Evolutionary conservation across 2,329 filamentous ascomycete genomes (phyloP).

Genomic region (Fusarium multiceps): DNA sequence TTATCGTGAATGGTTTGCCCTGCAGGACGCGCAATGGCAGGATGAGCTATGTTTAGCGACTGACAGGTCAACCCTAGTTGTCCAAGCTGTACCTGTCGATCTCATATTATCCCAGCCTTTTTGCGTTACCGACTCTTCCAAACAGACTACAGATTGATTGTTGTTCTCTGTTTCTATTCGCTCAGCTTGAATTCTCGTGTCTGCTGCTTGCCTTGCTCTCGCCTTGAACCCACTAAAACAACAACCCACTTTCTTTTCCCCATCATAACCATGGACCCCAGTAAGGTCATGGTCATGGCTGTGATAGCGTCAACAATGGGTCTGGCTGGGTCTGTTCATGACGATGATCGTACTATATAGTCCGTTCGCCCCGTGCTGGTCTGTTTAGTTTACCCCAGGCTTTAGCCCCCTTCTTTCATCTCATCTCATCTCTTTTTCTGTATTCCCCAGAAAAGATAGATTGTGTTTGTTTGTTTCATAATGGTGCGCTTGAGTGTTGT

Average conservation of each 20-base stretch:
- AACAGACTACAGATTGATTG: background rate
- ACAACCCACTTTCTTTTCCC: slow-evolving; percentile 21
- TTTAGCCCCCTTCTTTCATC: background rate
- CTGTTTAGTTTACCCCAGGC: background rate
- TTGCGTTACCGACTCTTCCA: slow-evolving; percentile 1
- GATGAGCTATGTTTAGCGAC: slow-evolving; percentile 33
- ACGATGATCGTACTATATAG: slow-evolving; percentile 35
- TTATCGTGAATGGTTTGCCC: background rate
- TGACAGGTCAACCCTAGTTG: background rate
- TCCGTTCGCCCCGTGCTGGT: slow-evolving; percentile 4
- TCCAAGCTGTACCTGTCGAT: slow-evolving; percentile 29
- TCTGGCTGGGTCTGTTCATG: background rate
- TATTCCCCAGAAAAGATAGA: slow-evolving; percentile 12
- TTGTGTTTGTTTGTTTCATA: slow-evolving; percentile 8
- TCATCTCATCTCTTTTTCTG: background rate
- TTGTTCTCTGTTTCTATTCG: background rate
- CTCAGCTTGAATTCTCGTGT: slow-evolving; percentile 5
- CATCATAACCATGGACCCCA: slow-evolving; percentile 4
- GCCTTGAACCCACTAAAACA: background rate
- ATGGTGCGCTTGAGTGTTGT: slow-evolving; percentile 53
- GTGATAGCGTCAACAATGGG: slow-evolving; percentile 13
- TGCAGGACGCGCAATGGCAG: slow-evolving; percentile 21
- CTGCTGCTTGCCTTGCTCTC: background rate
- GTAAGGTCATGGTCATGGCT: background rate
- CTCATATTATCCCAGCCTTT: slow-evolving; percentile 10